Evolutionary conservation across 2,329 filamentous ascomycete genomes (phyloP), one percentile per base, ranked within the genome.

Genomic region (Botrytis paeoniae): DNA sequence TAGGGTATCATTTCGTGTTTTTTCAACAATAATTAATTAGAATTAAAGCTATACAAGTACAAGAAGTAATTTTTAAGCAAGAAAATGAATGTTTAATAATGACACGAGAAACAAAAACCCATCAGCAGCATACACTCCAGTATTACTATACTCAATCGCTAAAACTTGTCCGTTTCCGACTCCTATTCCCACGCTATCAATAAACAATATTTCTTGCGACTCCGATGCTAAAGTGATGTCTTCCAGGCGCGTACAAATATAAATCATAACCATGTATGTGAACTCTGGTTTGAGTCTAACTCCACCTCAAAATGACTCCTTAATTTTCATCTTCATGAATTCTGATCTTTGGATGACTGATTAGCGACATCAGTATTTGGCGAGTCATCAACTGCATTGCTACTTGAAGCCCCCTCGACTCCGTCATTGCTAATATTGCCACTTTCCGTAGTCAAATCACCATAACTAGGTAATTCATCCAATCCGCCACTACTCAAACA

Each of bases 391-490:
- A 39, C 25, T 10, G 45, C 64, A 39, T 2, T 25, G 29, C 20
- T 20, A 6, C 16, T 39, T 4, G 14, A n/a, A 54, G 10, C 5
- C 25, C 18, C 25, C 8, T 22, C 64, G 2, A 20, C 32, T 39
- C 45, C 64, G n/a, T 10, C 43, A 54, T 29, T 3, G 37, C 20
- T 35, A 39, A 1, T 7, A n/a, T 9, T 29, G 18, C 35, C 35
- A 9, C 35, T 18, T 10, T 68, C 9, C 45, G 45, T 20, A 22
- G 25, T 22, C 64, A 54, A 68, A 37, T 68, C 64, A 35, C 45
- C 45, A 51, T 68, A 68, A 29, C 35, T 22, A 7, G 64, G 64
- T 9, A 68, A 29, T 29, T 68, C 64, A 54, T 68, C 64, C 16
- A 68, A n/a, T 10, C 45, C 64, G 18, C 64, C 64, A 54, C 64